These are phyloP conservation scores for Cenchrus fungigraminus DNA, from an alignment of 176 grass and related monocot genomes.

Conservation along the genomic window DNA sequence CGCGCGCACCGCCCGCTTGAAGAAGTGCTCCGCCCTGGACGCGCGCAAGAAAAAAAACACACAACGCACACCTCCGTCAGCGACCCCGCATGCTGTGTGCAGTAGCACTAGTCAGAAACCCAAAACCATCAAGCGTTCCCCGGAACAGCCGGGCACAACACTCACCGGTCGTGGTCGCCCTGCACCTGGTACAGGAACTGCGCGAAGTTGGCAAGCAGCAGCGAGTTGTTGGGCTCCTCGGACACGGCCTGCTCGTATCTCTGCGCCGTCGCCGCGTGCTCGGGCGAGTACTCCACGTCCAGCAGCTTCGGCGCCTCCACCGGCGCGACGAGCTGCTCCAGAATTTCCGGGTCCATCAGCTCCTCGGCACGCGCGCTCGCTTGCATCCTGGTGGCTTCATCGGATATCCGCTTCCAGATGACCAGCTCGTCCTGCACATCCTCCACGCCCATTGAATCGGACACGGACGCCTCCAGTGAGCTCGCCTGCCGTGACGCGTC, in stretches of 20 bases:
- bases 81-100: background rate
- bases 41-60: background rate
- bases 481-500: slow-evolving; percentile 18
- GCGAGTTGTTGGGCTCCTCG: slow-evolving; percentile 71
- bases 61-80: slow-evolving; percentile 17
- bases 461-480: slow-evolving; percentile 25
- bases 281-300: slow-evolving; percentile 42
- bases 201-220: slow-evolving; percentile 84
- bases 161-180: slow-evolving; percentile 74
- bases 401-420: slow-evolving; percentile 63
- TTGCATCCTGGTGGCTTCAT: slow-evolving; percentile 71
- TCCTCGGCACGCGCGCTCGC: slow-evolving; percentile 50
- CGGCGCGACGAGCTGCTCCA: slow-evolving; percentile 64
- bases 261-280: slow-evolving; percentile 54
- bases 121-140: too few relatives aligned
- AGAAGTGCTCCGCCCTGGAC: slow-evolving; percentile 84
- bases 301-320: slow-evolving; percentile 52
- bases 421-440: slow-evolving; percentile 59
- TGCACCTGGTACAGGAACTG: slow-evolving; percentile 83
- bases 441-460: background rate
- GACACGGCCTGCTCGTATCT: slow-evolving; percentile 68
- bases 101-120: too few relatives aligned
- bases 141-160: too few relatives aligned
- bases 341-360: slow-evolving; percentile 64
- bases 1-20: slow-evolving; percentile 62